Evolutionary conservation across 2,329 filamentous ascomycete genomes (phyloP).

Genomic region (Cyphellophora attinorum): DNA sequence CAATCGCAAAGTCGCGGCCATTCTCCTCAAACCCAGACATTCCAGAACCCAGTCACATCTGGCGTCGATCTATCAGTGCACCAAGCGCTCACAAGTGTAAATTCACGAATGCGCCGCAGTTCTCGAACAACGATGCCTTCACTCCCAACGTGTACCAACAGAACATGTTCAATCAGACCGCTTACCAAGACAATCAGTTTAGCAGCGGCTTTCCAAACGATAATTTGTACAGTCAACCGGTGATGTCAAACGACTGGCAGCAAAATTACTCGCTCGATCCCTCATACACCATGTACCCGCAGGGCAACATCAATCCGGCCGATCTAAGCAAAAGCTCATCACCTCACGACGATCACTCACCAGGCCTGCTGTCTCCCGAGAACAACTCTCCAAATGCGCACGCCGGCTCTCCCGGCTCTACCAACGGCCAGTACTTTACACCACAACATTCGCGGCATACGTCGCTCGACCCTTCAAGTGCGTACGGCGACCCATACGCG

Average conservation of each 20-base stretch:
- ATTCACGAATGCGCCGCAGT: conserved; percentile 19
- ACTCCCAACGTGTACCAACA: conserved; percentile 18
- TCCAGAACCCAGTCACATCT: conserved; percentile 25
- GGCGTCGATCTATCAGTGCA: conserved; percentile 28
- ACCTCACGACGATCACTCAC: conserved; percentile 44
- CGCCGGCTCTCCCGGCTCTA: conserved; percentile 45
- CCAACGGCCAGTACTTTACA: conserved; percentile 41
- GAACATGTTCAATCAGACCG: conserved; percentile 12
- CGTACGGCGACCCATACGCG: conserved; percentile 42
- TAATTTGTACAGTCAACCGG: conserved; percentile 22
- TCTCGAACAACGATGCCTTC: conserved; percentile 24
- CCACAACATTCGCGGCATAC: conserved; percentile 50
- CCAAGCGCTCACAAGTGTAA: conserved; percentile 25
- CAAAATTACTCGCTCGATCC: conserved; percentile 15
- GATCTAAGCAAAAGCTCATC: conserved; percentile 38
- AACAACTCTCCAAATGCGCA: conserved; percentile 40
- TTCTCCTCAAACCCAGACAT: conserved; percentile 28
- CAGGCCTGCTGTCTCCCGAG: conserved; percentile 46
- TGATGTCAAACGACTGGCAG: conserved; percentile 27
- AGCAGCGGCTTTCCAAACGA: conserved; percentile 22
- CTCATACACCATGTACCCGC: conserved; percentile 26
- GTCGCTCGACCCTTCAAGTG: conserved; percentile 52
- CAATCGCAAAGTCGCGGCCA: conserved; percentile 33
- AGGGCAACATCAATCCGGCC: conserved; percentile 31
- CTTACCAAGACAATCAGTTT: conserved; percentile 24